A percentile compares a stretch with the other conserved stretches of the same genome.
Evolutionary conservation across 306 rosid genomes (phyloP).

Genomic region (Cucurbita moschata): DNA sequence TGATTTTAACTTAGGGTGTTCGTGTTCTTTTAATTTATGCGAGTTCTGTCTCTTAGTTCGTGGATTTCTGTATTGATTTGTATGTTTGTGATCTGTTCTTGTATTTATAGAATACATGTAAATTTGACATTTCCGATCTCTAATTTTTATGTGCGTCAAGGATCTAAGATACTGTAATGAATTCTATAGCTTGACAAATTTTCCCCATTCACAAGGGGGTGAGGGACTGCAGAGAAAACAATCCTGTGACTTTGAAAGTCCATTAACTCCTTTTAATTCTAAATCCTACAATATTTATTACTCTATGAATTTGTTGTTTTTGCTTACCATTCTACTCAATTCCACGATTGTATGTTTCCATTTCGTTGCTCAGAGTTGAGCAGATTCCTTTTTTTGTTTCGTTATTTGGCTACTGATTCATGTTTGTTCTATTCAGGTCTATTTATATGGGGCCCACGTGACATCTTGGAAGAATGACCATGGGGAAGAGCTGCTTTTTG

Average conservation of each 20-base stretch:
- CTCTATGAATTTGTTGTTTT: neutral
- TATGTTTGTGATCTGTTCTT: neutral
- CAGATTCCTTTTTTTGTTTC: neutral
- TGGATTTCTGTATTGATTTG: neutral
- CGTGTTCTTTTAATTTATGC: neutral
- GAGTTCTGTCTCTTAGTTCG: neutral
- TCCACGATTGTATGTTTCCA: neutral
- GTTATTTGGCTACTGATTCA: neutral
- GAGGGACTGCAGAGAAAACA: too few relatives aligned
- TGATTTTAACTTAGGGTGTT: neutral
- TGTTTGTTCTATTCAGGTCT: conserved; percentile 39
- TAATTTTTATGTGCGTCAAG: neutral
- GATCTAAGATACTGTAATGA: neutral
- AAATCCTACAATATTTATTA: neutral
- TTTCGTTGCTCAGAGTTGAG: neutral
- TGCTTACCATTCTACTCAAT: neutral
- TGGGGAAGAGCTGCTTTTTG: conserved; percentile 84
- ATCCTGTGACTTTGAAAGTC: neutral
- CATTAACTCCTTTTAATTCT: neutral
- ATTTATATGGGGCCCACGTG: conserved; percentile 80
- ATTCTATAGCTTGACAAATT: neutral
- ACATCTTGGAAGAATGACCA: conserved; percentile 98
- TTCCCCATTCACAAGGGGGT: neutral
- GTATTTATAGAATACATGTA: neutral
- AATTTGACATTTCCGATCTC: neutral